phyloP scores from a whole-genome alignment of 2,329 filamentous ascomycete species.

The Pyrenophora teres region DNA sequence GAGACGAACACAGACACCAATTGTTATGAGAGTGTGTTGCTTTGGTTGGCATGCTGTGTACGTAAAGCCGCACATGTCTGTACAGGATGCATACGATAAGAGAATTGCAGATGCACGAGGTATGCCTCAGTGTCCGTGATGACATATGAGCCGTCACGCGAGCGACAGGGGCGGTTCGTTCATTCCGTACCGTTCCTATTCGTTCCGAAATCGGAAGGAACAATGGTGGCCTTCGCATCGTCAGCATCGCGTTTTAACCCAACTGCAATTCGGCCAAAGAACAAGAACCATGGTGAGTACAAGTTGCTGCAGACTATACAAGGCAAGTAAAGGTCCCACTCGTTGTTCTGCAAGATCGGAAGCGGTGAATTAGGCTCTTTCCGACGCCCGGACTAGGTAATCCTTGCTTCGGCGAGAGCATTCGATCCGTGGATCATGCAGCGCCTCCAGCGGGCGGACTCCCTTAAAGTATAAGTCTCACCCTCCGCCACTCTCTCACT shows the following conservation, averaged over 20 bases:
- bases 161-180: neutral
- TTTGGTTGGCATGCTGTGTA: too few species aligned
- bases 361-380: slow-evolving; percentile 26
- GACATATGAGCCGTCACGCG: slow-evolving; percentile 1
- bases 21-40: too few species aligned
- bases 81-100: too few species aligned
- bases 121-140: neutral
- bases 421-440: slow-evolving; percentile 27
- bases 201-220: slow-evolving; percentile 27
- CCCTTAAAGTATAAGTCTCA: slow-evolving; percentile 17
- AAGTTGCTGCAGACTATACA: slow-evolving; percentile 2
- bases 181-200: slow-evolving; percentile 13
- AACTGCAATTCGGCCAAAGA: slow-evolving; percentile 9
- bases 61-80: too few species aligned
- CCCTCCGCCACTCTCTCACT: slow-evolving; percentile 12
- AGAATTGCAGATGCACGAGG: neutral
- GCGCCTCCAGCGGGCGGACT: slow-evolving; percentile 9
- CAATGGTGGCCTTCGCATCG: neutral
- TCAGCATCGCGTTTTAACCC: neutral
- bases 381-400: slow-evolving; percentile 21
- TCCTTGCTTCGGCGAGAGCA: slow-evolving; percentile 27
- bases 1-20: too few species aligned
- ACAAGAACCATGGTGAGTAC: slow-evolving; percentile 6
- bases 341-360: slow-evolving; percentile 8
- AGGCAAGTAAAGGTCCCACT: slow-evolving; percentile 4